Conservation (phyloP, 2,329 filamentous ascomycete species). For the Monosporascus ibericus region DNA sequence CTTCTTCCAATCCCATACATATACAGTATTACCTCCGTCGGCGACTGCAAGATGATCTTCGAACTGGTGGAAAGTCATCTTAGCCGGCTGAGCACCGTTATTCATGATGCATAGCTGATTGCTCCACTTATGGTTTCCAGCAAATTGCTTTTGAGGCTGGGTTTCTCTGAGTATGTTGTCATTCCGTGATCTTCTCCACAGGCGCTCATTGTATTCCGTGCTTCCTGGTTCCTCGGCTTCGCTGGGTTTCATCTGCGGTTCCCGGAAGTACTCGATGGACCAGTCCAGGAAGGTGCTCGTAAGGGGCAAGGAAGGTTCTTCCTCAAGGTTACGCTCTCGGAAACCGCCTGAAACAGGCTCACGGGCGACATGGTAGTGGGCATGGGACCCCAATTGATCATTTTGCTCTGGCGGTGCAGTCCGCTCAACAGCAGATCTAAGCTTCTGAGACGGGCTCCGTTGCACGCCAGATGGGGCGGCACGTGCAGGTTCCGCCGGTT, state of each 20-base stretch:
- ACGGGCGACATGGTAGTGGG: slow-evolving; percentile 69
- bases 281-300: slow-evolving; percentile 84
- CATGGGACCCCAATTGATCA: slow-evolving; percentile 58
- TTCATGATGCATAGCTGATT: slow-evolving; percentile 77
- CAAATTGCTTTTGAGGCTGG: slow-evolving; percentile 85
- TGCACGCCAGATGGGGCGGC: slow-evolving; percentile 26
- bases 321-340: slow-evolving; percentile 51
- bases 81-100: slow-evolving; percentile 81
- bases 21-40: slow-evolving; percentile 86
- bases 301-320: slow-evolving; percentile 64
- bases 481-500: slow-evolving; percentile 25
- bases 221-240: slow-evolving; percentile 96
- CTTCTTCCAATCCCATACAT: slow-evolving; percentile 89
- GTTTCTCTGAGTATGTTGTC: slow-evolving; percentile 88
- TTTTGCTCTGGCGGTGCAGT: slow-evolving; percentile 64
- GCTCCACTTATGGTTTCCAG: slow-evolving; percentile 78
- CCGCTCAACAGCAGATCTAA: slow-evolving; percentile 36
- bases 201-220: slow-evolving; percentile 88
- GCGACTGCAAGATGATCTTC: slow-evolving; percentile 92
- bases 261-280: slow-evolving; percentile 96
- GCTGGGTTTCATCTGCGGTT: slow-evolving; percentile 95
- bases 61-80: slow-evolving; percentile 96
- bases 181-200: slow-evolving; percentile 90
- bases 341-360: slow-evolving; percentile 78
- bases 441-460: slow-evolving; percentile 33